Conservation (phyloP, 495 filamentous ascomycete genomes). For the Barbatosphaeria neglecta region DNA sequence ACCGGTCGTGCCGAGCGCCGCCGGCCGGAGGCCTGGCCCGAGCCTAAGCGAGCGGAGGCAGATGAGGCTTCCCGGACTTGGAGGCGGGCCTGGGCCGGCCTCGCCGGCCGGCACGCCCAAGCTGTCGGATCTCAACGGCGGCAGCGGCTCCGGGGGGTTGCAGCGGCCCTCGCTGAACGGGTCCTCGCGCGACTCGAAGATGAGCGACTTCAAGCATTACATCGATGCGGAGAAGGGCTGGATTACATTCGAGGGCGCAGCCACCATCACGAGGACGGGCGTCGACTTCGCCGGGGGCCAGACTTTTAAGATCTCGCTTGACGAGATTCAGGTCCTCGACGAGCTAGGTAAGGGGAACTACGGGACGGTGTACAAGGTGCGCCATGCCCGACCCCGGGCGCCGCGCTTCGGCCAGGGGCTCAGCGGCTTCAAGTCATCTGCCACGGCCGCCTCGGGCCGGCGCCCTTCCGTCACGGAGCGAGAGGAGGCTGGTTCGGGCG, state of each 20-base stretch:
- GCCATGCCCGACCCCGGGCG: constrained; percentile 68
- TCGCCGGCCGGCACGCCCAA: constrained; percentile 16
- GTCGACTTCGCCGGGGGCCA: constrained; percentile 85
- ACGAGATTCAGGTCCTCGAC: constrained; percentile 89
- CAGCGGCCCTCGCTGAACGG: constrained; percentile 20
- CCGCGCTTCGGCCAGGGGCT: constrained; percentile 72
- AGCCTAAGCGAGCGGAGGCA: constrained; percentile 26
- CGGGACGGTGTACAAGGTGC: constrained; percentile 92
- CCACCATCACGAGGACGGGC: constrained; percentile 73
- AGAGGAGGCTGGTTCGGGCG: constrained; percentile 8
- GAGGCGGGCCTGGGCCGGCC: constrained; percentile 12
- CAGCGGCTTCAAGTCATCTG: constrained; percentile 47
- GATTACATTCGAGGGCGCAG: constrained; percentile 87
- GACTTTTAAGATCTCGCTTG: constrained; percentile 86
- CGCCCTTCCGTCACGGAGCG: constrained; percentile 21
- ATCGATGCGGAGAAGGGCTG: constrained; percentile 87
- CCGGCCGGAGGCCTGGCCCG: constrained; percentile 10
- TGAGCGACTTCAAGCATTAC: constrained; percentile 85
- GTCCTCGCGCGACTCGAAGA: constrained; percentile 45
- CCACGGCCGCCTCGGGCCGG: constrained; percentile 18
- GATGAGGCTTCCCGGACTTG: constrained; percentile 32
- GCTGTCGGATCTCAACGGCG: constrained; percentile 16
- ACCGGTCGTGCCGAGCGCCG: constrained; percentile 23
- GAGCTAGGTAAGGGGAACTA: constrained; percentile 98
- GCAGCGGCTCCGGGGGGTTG: background rate